Percentiles rank a stretch among this genome's conserved stretches.
These are phyloP conservation scores for Blastocystis sp. DNA, from an alignment of 352 stramenopile genomes.

Conservation along the genomic window DNA sequence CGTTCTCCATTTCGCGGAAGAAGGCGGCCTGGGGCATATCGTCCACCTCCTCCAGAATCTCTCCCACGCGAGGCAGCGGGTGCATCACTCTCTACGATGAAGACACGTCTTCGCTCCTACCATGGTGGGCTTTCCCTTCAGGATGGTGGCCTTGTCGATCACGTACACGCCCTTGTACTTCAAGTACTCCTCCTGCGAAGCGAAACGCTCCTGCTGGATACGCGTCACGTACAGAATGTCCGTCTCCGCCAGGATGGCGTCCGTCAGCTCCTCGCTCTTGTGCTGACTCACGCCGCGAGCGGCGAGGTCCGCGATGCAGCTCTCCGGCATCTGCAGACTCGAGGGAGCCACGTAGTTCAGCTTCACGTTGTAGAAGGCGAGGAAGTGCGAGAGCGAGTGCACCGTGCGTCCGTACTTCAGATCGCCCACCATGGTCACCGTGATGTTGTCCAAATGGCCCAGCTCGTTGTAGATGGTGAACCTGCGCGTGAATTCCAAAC, in stretches of 20 bases:
- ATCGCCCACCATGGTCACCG: slow-evolving; percentile 95
- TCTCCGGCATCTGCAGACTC: slow-evolving; percentile 81
- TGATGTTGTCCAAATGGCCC: slow-evolving; percentile 82
- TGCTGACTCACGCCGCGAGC: slow-evolving; percentile 84
- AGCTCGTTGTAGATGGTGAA: slow-evolving; percentile 85
- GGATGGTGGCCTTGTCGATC: slow-evolving; percentile 81
- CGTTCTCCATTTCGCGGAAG: slow-evolving; percentile 94
- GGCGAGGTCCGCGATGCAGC: slow-evolving; percentile 81
- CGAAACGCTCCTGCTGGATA: slow-evolving; percentile 96
- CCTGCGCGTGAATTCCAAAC: slow-evolving; percentile 80
- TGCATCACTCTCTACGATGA: slow-evolving; percentile 88
- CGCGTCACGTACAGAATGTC: slow-evolving; percentile 98
- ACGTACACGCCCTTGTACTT: slow-evolving; percentile 87
- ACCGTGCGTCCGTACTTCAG: slow-evolving; percentile 98
- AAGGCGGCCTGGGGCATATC: slow-evolving; percentile 91
- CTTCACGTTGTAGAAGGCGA: slow-evolving; percentile 87
- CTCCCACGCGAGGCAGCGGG: slow-evolving; percentile 93
- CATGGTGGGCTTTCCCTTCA: slow-evolving; percentile 85
- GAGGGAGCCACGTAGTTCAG: slow-evolving; percentile 89
- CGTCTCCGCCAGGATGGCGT: slow-evolving; percentile 86
- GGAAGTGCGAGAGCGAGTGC: slow-evolving; percentile 92
- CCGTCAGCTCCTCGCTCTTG: slow-evolving; percentile 81
- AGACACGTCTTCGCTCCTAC: slow-evolving; percentile 76
- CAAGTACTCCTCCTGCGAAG: slow-evolving; percentile 90
- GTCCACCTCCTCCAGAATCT: slow-evolving; percentile 95